phyloP scores from a whole-genome alignment of 345 rosid species.

The Syzygium jambos region DNA sequence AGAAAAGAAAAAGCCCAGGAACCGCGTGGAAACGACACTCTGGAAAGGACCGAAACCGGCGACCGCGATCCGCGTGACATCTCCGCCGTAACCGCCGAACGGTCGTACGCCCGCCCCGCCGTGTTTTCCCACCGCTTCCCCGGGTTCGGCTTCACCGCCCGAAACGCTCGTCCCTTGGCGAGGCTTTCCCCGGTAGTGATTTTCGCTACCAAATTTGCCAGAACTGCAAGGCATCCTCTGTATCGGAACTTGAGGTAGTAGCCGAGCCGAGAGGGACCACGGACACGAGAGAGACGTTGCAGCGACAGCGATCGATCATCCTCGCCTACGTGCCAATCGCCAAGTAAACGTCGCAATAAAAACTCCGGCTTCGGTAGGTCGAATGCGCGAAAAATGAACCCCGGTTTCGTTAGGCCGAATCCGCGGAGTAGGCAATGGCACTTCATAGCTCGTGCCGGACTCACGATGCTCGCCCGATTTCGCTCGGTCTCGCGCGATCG shows the following conservation, averaged over 20 bases:
- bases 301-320: neutral
- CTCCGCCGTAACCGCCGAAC: neutral
- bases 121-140: neutral
- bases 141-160: neutral
- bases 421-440: neutral
- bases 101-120: neutral
- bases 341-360: neutral
- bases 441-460: neutral
- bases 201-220: neutral
- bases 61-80: neutral
- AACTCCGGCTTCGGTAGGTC: neutral
- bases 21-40: neutral
- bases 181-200: neutral
- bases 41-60: neutral
- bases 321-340: no score
- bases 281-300: neutral
- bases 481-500: no score
- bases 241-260: neutral
- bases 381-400: neutral
- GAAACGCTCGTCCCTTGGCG: neutral
- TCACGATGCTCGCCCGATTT: neutral
- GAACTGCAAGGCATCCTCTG: neutral
- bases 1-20: neutral
- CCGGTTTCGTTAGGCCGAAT: no score
- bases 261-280: neutral